These are phyloP conservation scores for Neofusicoccum ribis DNA, from an alignment of 2,329 filamentous ascomycete species.

Conservation along the genomic window DNA sequence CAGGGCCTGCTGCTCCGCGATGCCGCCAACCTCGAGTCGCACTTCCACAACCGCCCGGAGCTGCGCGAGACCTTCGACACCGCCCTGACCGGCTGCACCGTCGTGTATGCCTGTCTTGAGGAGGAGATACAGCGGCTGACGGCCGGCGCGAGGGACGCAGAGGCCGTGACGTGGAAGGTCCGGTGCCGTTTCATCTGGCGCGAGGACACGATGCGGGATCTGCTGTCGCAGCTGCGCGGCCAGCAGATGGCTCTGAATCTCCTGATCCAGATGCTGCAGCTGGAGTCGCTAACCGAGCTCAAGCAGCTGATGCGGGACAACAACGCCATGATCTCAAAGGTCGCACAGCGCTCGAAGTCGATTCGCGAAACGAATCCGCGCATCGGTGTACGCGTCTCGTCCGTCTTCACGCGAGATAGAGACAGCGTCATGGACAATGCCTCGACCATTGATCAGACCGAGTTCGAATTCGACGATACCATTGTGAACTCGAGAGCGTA, in stretches of 20 bases:
- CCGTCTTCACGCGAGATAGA: constrained; percentile 25
- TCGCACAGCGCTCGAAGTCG: constrained; percentile 30
- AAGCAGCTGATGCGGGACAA: constrained; percentile 33
- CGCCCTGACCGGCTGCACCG: constrained; percentile 34
- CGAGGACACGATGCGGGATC: constrained; percentile 36
- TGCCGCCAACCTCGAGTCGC: constrained; percentile 12
- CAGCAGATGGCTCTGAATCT: constrained; percentile 35
- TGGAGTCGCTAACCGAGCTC: constrained; percentile 37
- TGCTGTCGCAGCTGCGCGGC: constrained; percentile 35
- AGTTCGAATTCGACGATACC: constrained; percentile 36
- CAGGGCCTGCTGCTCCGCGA: constrained; percentile 32
- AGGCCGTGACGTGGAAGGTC: constrained; percentile 29
- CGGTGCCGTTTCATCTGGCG: constrained; percentile 33
- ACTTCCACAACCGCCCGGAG: constrained; percentile 30
- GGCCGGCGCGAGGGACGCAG: constrained; percentile 24
- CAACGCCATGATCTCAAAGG: constrained; percentile 29
- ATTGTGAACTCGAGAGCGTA: constrained; percentile 35
- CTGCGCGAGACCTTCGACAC: constrained; percentile 34
- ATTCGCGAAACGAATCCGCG: constrained; percentile 31
- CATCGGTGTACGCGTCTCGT: constrained; percentile 27
- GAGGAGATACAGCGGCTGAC: constrained; percentile 32
- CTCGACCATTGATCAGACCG: constrained; percentile 25
- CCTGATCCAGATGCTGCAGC: constrained; percentile 37
- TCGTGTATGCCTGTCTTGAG: constrained; percentile 35
- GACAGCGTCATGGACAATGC: constrained; percentile 24